Evolutionary conservation across 2,329 filamentous ascomycete species (phyloP), one percentile per base, ranked within the genome.

Genomic region (Pseudogymnoascus sp.): DNA sequence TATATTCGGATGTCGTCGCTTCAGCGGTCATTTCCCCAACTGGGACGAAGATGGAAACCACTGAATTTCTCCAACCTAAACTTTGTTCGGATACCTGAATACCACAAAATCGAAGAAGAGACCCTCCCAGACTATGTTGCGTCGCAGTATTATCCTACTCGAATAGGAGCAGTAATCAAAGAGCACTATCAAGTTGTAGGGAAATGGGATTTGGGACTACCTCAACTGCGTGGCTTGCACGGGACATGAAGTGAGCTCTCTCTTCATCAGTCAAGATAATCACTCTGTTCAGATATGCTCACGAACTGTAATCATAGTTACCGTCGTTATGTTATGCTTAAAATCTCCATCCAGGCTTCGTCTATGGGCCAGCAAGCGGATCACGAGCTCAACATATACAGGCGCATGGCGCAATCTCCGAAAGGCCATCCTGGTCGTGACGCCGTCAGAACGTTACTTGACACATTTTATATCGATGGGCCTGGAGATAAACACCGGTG

Each of bases 381-480:
- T 57, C 63, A 77, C 14, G 79, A 81, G 68, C 67, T 79, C 10
- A 67, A 71, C 3, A 79, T 80, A n/a, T 80, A 81, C 60, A 74
- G 75, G 66, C 73, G 72, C 21, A 76, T 81, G 2, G 71, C 73
- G 19, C 60, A 31, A 61, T 65, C 60, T 8, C 64, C 71, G 2
- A 60, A 54, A 60, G 68, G 67, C 1, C 77, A 79, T 67, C 71
- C 70, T 0, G 76, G 77, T 10, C 70, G 70, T 11, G 8, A 62
- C 13, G 68, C 68, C 1, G 68, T 79, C 4, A 73, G 77, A 62
- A 64, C 66, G 3, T 67, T 78, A 0, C 71, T 79, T 2, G 77
- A 78, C 68, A 73, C 69, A 4, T 79, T 79, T 65, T 66, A 77
- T 5, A 62, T 79, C 4, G 37, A 62, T 19, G 73, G 77, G 2